These are phyloP conservation scores for Penstemon newberryi DNA, from an alignment of 257 asterid genomes.

Conservation along the genomic window DNA sequence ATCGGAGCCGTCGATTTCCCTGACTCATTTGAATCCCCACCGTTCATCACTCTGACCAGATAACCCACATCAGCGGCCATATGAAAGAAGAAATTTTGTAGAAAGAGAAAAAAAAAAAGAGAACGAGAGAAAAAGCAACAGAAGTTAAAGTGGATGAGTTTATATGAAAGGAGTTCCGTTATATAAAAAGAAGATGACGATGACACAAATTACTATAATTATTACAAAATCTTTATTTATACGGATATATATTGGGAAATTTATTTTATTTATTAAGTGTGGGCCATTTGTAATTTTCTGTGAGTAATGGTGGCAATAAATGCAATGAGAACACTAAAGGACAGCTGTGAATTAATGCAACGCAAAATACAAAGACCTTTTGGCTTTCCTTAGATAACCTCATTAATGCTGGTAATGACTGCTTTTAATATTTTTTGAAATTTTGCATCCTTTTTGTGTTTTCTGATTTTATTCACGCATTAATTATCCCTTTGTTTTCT, in stretches of 20 bases:
- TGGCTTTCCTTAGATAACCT: slow-evolving; percentile 37
- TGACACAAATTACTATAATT: slow-evolving; percentile 25
- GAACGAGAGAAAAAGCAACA: not conserved
- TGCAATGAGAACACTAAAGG: slow-evolving; percentile 48
- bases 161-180: slow-evolving; percentile 19
- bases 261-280: not conserved
- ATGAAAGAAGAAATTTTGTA: not conserved
- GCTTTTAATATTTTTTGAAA: slow-evolving; percentile 27
- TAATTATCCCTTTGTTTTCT: slow-evolving; percentile 37
- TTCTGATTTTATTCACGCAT: slow-evolving; percentile 33
- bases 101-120: slow-evolving; percentile 8
- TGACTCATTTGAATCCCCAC: slow-evolving; percentile 43
- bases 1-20: slow-evolving; percentile 62
- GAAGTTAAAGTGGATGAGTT: not conserved
- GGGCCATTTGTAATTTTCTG: not conserved
- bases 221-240: slow-evolving; percentile 27
- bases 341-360: slow-evolving; percentile 59
- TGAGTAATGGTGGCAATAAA: slow-evolving; percentile 50
- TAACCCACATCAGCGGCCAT: slow-evolving; percentile 82
- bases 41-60: slow-evolving; percentile 53
- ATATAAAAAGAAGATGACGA: slow-evolving; percentile 19
- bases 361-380: slow-evolving; percentile 40
- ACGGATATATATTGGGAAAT: slow-evolving; percentile 23
- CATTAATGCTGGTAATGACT: slow-evolving; percentile 54
- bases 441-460: slow-evolving; percentile 19